phyloP scores from a whole-genome alignment of 495 filamentous ascomycete genomes.

The Penicillium malachiteum region DNA sequence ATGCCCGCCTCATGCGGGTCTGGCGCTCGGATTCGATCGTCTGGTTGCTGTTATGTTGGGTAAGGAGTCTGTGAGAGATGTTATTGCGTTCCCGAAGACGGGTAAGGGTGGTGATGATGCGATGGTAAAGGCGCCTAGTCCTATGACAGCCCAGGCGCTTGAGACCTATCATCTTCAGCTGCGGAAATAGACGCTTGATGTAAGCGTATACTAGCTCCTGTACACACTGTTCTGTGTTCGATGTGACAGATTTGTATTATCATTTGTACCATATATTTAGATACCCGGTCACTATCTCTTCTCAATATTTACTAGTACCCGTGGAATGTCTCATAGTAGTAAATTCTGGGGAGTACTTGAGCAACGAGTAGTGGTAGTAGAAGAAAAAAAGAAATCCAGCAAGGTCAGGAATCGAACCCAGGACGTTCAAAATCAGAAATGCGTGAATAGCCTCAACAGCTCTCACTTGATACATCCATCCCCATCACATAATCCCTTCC shows the following conservation, averaged over 20 bases:
- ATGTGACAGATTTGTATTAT: slow-evolving; percentile 7
- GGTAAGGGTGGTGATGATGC: slow-evolving; percentile 78
- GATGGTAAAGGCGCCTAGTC: slow-evolving; percentile 71
- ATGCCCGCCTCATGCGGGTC: slow-evolving; percentile 95
- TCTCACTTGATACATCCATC: too few species aligned
- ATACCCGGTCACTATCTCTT: slow-evolving; percentile 21
- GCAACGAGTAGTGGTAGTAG: too few species aligned
- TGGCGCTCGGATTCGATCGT: slow-evolving; percentile 90
- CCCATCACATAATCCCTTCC: too few species aligned
- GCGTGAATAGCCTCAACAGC: too few species aligned
- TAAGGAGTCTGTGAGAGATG: slow-evolving; percentile 76
- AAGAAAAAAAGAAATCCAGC: too few species aligned
- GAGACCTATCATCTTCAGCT: slow-evolving; percentile 63
- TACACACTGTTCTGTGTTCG: not conserved
- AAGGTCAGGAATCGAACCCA: too few species aligned
- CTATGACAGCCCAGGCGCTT: slow-evolving; percentile 61
- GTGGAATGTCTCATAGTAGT: too few species aligned
- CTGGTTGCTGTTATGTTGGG: slow-evolving; percentile 78
- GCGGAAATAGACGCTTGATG: slow-evolving; percentile 17
- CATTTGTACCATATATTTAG: slow-evolving; percentile 17
- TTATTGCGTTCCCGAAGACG: slow-evolving; percentile 94
- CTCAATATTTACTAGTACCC: slow-evolving; percentile 2
- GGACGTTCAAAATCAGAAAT: too few species aligned
- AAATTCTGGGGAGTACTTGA: too few species aligned
- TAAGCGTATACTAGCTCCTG: not conserved